These are phyloP conservation scores for Sporothrix protearum DNA, from an alignment of 2,329 filamentous ascomycete genomes.

Conservation along the genomic window DNA sequence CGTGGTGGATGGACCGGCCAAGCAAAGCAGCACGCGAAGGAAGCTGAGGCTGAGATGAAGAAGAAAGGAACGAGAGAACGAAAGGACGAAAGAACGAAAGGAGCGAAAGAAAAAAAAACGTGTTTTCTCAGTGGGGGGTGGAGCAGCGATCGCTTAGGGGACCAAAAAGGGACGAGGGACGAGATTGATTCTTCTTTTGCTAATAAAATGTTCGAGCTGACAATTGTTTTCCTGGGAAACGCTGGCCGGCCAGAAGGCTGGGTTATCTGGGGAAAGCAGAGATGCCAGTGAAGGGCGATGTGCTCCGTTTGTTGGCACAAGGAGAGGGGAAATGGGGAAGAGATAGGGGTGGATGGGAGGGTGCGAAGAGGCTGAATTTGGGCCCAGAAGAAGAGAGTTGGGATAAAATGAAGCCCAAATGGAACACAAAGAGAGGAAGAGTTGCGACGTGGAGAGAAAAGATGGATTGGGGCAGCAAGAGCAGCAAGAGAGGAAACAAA, in stretches of 20 bases:
- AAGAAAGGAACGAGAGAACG: background rate
- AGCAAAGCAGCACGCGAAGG: conserved; percentile 22
- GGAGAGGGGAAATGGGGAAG: background rate
- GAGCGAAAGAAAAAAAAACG: conserved; percentile 14
- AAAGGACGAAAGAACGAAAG: background rate
- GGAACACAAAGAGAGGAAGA: background rate
- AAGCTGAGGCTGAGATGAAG: conserved; percentile 9
- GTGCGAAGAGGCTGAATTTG: background rate
- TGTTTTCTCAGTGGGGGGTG: conserved; percentile 19
- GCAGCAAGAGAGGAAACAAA: background rate
- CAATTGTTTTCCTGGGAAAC: background rate
- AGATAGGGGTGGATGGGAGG: background rate
- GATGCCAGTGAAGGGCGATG: background rate
- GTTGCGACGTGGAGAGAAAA: conserved; percentile 2
- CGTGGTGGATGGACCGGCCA: conserved; percentile 24
- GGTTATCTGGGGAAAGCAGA: conserved; percentile 10
- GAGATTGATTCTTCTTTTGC: conserved; percentile 9
- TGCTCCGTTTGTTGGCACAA: background rate
- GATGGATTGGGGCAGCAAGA: background rate
- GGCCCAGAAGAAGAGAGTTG: background rate
- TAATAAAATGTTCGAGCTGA: conserved; percentile 22
- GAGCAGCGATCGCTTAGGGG: conserved; percentile 21
- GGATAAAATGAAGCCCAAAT: background rate
- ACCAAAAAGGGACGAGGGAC: background rate
- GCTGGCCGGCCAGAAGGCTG: background rate